Conservation (phyloP, 768 basidiomycete genomes). For the Albatrellus ellisii region DNA sequence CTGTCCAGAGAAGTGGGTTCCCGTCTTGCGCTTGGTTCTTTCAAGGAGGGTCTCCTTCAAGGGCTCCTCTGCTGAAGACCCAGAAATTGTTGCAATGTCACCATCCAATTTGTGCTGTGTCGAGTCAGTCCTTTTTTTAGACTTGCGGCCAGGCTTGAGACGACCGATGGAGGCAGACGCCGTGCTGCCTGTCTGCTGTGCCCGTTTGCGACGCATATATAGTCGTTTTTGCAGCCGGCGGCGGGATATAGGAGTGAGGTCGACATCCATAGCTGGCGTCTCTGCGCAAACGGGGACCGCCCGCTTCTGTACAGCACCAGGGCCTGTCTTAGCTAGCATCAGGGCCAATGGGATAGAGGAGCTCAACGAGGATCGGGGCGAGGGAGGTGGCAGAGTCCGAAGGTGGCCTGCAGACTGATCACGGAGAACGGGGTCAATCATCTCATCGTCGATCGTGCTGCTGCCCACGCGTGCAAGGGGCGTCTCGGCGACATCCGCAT, state of each 20-base stretch:
- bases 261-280: no score
- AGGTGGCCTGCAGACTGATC: constrained; percentile 13
- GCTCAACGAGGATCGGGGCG: neutral
- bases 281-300: neutral
- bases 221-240: constrained; percentile 49
- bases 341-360: neutral
- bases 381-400: neutral
- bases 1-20: constrained; percentile 21
- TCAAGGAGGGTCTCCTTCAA: constrained; percentile 11
- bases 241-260: constrained; percentile 37
- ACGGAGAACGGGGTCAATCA: constrained; percentile 22
- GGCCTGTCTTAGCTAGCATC: no score
- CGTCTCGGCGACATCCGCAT: constrained; percentile 13
- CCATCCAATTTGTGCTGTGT: neutral
- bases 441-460: constrained; percentile 2
- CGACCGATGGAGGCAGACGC: constrained; percentile 20
- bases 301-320: no score
- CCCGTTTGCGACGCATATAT: constrained; percentile 63
- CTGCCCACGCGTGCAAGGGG: neutral
- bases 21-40: constrained; percentile 2
- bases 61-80: neutral
- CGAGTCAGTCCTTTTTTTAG: constrained; percentile 1
- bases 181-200: constrained; percentile 27
- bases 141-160: constrained; percentile 28
- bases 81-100: neutral